Evolutionary conservation across 768 basidiomycete species (phyloP), one percentile per base, ranked within the genome.

Genomic region (Leccinum rimulosum): DNA sequence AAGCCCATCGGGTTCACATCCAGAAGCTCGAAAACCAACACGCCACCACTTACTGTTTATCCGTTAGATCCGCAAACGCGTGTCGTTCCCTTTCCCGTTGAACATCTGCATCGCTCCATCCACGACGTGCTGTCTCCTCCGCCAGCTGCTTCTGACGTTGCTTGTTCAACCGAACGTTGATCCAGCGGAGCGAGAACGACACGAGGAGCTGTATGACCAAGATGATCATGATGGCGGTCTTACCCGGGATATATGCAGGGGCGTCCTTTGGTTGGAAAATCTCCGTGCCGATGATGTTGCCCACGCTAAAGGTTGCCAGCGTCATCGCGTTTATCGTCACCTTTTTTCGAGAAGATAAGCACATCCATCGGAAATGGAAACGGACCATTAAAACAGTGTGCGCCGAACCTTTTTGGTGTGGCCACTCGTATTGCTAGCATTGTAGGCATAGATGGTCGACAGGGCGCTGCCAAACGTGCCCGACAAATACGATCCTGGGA

Each of bases 311-410:
- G 0, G 82, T 72, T 4, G 77, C 76, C 22, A 86, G 70, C 3
- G 83, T 86, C 78, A 85, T 75, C 4, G 84, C 80, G 56, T 86
- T 86, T 62, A 86, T 78, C 2, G 85, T 86, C 60, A 82, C 81
- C 73, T 68, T 66, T 56, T 73, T 36, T 36, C 35, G 57, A 30
- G 28, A 27, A 28, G 50, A 30, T 19, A 5, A 43, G 56, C 31
- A 55, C 48, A 28, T 30, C 47, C n/a, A 38, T 38, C 50, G 45
- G 36, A 28, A 43, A 43, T 7, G 17, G 36, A 55, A 55, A 5
- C 28, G n/a, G 9, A 14, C 2, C 10, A 14, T 22, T 38, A 40
- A 43, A 10, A 43, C 9, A 43, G 8, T 3, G 7, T 40, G 17
- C 17, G 5, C 35, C 6, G 48, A 74, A 74, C 76, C 75, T 87